Percentiles rank a stretch among this genome's conserved stretches.
phyloP scores from a whole-genome alignment of 2,329 filamentous ascomycete genomes.

The Aspergillus sp. region DNA sequence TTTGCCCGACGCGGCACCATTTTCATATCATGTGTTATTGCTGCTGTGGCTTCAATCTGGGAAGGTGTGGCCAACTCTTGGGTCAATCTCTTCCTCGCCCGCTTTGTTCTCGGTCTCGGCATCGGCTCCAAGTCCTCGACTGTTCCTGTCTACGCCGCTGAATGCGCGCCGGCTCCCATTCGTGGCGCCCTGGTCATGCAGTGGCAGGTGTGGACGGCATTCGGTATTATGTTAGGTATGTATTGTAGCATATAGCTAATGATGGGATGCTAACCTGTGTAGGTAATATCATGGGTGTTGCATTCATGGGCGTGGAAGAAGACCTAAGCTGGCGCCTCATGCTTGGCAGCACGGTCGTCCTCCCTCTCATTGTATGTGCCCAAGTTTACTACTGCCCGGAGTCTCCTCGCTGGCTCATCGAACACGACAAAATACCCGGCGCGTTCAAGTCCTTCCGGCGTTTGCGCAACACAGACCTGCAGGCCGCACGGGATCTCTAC shows the following conservation, averaged over 20 bases:
- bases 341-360: constrained; percentile 66
- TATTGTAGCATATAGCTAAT: neutral
- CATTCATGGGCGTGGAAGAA: constrained; percentile 40
- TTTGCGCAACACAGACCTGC: constrained; percentile 52
- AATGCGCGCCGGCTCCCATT: constrained; percentile 50
- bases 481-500: constrained; percentile 58
- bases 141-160: constrained; percentile 49
- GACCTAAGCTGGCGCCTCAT: constrained; percentile 67
- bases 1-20: constrained; percentile 49
- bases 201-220: constrained; percentile 53
- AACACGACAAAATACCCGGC: constrained; percentile 45
- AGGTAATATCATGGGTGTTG: constrained; percentile 50
- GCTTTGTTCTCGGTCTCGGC: constrained; percentile 44
- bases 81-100: constrained; percentile 43
- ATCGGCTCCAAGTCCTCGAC: constrained; percentile 47
- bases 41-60: constrained; percentile 44
- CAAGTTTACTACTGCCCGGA: constrained; percentile 67
- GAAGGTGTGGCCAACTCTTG: constrained; percentile 44
- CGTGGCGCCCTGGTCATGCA: constrained; percentile 53
- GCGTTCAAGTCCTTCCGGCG: constrained; percentile 51
- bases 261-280: neutral
- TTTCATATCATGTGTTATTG: constrained; percentile 43
- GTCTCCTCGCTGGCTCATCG: constrained; percentile 52
- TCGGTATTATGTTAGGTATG: constrained; percentile 45
- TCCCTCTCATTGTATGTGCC: constrained; percentile 53